Evolutionary conservation across 352 stramenopile species (phyloP), one percentile per base, ranked within the genome.

Genomic region (Phytophthora foliorum): DNA sequence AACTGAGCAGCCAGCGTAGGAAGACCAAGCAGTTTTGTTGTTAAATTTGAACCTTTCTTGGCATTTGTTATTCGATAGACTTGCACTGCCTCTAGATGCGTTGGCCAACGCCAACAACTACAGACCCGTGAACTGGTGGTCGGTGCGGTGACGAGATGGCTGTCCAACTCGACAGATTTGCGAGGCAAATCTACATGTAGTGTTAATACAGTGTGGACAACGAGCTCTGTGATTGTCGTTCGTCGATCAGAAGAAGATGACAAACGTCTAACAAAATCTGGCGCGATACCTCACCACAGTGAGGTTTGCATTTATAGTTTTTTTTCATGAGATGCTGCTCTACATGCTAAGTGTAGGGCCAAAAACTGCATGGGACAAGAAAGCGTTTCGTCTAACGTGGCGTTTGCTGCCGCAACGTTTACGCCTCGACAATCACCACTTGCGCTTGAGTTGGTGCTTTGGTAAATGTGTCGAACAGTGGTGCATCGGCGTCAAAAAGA

Each of bases 1-100:
- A 78, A 75, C 38, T 78, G 52, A 62, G 10, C n/a, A 62, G 10
- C n/a, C 10, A 27, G 34, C 14, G 22, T 36, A 55, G 24, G 42
- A 51, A 51, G 41, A 56, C 46, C 8, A 31, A 45, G n/a, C 50
- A 54, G 32, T 63, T 67, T 72, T 63, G 39, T 10, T 63, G 41
- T 66, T 54, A 44, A 41, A 52, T 25, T 27, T 45, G 38, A 45
- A 45, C 3, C 38, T 19, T 22, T 45, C 38, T 45, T 45, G 36
- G 22, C 38, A 22, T 22, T 45, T 45, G 4, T 17, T 45, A 13
- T 45, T 24, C 38, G 17, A 45, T 45, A 19, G 16, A 22, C 38
- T 19, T 22, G 38, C 17, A 45, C 38, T 45, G 34, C 17, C 38
- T 17, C 17, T 7, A 45, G 38, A 34, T 64, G 46, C 57, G 57